These are phyloP conservation scores for Boletus reticuloceps DNA, from an alignment of 768 basidiomycete genomes.

Conservation along the genomic window DNA sequence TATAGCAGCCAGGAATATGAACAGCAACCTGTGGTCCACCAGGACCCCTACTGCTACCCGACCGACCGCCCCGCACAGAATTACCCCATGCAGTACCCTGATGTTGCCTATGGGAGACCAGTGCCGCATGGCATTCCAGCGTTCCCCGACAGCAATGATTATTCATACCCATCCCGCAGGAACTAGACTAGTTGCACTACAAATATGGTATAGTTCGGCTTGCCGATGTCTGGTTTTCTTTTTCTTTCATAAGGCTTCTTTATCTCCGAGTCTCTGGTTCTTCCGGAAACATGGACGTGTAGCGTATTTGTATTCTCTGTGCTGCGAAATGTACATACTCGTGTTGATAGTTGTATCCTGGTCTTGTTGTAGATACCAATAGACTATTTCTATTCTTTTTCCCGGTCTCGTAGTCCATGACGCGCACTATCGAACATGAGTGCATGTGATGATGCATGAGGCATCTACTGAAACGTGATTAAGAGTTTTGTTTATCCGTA, in stretches of 20 bases:
- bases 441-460: too few species aligned
- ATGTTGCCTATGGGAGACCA: conserved; percentile 5
- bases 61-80: conserved; percentile 14
- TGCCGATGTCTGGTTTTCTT: conserved; percentile 3
- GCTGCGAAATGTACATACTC: conserved; percentile 1
- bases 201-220: neutral
- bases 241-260: neutral
- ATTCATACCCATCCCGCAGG: conserved; percentile 8
- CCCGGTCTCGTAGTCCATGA: too few species aligned
- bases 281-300: conserved; percentile 11
- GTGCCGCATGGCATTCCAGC: conserved; percentile 10
- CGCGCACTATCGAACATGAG: too few species aligned
- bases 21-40: conserved; percentile 7
- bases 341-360: conserved; percentile 8
- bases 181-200: conserved; percentile 2
- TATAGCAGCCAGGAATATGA: conserved; percentile 4
- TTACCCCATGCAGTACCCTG: conserved; percentile 9
- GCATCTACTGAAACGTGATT: too few species aligned
- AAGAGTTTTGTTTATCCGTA: too few species aligned
- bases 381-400: neutral
- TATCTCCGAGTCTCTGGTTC: conserved; percentile 8
- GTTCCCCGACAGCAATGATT: conserved; percentile 13
- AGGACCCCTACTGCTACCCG: conserved; percentile 10
- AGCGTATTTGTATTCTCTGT: conserved; percentile 5
- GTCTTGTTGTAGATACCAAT: conserved; percentile 11